phyloP scores from a whole-genome alignment of 441 rosid species.

The Erysimum cheiri region DNA sequence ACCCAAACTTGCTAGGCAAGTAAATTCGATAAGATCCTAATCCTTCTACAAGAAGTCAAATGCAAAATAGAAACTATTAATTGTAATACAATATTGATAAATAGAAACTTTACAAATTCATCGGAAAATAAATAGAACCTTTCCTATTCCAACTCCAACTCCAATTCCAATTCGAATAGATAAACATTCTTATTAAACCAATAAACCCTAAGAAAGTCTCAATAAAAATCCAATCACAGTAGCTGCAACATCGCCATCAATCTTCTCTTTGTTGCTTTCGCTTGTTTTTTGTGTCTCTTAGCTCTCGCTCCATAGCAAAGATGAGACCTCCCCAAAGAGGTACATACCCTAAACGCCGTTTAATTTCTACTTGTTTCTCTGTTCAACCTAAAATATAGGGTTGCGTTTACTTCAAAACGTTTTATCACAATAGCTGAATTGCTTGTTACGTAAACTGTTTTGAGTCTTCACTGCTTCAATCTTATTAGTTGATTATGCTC shows the following conservation, averaged over 20 bases:
- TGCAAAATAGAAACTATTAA: no score
- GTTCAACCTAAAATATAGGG: neutral
- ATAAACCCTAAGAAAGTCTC: neutral
- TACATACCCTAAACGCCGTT: neutral
- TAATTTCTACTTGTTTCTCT: neutral
- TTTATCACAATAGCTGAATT: neutral
- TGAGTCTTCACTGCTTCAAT: neutral
- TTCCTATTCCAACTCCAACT: neutral
- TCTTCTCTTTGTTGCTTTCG: neutral
- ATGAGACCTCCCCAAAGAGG: constrained; percentile 17
- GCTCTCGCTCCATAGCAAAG: constrained; percentile 12
- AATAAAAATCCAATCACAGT: neutral
- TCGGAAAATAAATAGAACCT: neutral
- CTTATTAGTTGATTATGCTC: neutral
- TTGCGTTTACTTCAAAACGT: neutral
- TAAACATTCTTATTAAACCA: neutral
- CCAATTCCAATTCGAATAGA: neutral
- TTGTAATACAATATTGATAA: neutral
- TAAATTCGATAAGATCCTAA: no score
- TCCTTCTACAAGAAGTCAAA: neutral
- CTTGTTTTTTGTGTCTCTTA: neutral
- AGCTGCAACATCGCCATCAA: constrained; percentile 2
- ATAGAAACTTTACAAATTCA: neutral
- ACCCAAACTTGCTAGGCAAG: no score
- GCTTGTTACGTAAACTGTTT: neutral